These are phyloP conservation scores for Symbiodinium natans DNA, from an alignment of 73 alveolate genomes.

Conservation along the genomic window DNA sequence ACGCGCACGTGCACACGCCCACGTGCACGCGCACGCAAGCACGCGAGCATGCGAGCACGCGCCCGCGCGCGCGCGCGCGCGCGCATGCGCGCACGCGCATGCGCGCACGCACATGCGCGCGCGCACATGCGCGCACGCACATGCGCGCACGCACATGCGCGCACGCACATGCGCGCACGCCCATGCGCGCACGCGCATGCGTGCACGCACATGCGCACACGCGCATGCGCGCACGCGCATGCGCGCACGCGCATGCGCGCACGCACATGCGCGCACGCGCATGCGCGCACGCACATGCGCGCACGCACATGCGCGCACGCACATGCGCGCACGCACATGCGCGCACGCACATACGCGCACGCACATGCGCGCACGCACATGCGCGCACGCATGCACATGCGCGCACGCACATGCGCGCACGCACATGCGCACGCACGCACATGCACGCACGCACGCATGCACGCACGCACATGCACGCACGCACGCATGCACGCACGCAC, in stretches of 20 bases:
- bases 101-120: not conserved
- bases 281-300: not conserved
- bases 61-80: not conserved
- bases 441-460: not conserved
- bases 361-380: not conserved
- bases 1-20: not conserved
- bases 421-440: not conserved
- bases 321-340: not conserved
- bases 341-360: not conserved
- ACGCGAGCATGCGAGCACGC: not conserved
- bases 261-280: not conserved
- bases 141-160: not conserved
- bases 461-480: not conserved
- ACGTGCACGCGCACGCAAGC: not conserved
- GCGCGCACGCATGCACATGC: not conserved
- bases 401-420: not conserved
- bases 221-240: not conserved
- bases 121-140: not conserved
- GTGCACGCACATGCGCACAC: not conserved
- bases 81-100: not conserved
- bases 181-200: not conserved
- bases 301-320: not conserved
- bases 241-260: not conserved
- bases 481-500: not conserved
- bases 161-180: not conserved